These are phyloP conservation scores for Vitis riparia DNA, from an alignment of 164 flowering plant genomes.

Conservation along the genomic window DNA sequence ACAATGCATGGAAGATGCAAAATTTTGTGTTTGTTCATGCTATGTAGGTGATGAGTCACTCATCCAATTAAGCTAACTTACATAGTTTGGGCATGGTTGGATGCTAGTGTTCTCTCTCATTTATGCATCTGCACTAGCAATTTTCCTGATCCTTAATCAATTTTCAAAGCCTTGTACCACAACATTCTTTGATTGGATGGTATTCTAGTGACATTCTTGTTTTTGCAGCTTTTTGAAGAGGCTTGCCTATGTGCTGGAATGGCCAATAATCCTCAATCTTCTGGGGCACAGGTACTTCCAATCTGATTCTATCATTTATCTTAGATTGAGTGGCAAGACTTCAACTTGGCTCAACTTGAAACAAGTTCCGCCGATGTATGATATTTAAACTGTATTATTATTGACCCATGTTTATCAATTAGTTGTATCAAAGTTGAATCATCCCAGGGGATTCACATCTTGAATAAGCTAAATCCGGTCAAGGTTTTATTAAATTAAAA, in stretches of 20 bases:
- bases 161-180: neutral
- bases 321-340: neutral
- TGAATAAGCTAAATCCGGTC: no score
- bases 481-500: no score
- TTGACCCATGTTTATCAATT: no score
- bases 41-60: no score
- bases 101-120: no score
- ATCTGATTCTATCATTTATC: neutral
- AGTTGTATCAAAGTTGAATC: no score
- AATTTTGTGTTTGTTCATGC: no score
- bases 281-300: constrained; percentile 65
- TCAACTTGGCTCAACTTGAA: neutral
- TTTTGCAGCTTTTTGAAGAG: constrained; percentile 7
- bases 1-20: neutral
- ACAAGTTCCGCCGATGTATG: neutral
- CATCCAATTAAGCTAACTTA: no score
- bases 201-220: neutral
- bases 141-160: no score
- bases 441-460: no score
- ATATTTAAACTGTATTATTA: neutral
- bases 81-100: no score
- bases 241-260: constrained; percentile 33
- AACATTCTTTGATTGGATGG: neutral
- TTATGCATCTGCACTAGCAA: no score
- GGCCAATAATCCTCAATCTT: constrained; percentile 64